phyloP scores from a whole-genome alignment of 2,329 filamentous ascomycete species.

The Cladophialophora psammophila region DNA sequence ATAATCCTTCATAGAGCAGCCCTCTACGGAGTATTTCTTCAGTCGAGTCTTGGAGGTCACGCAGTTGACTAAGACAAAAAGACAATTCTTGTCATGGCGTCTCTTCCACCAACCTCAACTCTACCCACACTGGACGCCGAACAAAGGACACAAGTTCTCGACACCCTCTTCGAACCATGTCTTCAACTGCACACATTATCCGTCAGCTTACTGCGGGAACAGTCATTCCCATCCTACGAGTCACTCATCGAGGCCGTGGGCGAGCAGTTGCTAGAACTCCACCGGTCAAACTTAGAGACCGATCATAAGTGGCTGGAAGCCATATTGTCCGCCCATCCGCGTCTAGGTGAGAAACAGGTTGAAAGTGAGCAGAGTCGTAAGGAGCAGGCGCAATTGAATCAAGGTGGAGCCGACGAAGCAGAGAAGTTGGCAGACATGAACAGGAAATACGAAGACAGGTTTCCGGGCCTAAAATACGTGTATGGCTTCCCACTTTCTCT shows the following conservation, averaged over 20 bases:
- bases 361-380: conserved; percentile 81
- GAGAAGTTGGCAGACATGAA: conserved; percentile 70
- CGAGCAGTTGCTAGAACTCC: conserved; percentile 67
- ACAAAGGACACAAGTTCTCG: conserved; percentile 35
- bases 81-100: conserved; percentile 24
- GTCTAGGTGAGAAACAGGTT: conserved; percentile 80
- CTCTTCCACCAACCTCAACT: conserved; percentile 57
- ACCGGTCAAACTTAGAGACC: conserved; percentile 57
- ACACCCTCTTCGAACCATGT: conserved; percentile 68
- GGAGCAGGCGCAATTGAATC: conserved; percentile 80
- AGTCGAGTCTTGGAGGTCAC: neutral
- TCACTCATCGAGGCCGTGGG: conserved; percentile 73
- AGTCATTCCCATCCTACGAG: conserved; percentile 70
- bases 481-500: conserved; percentile 44
- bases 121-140: conserved; percentile 32
- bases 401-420: conserved; percentile 58
- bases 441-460: conserved; percentile 76
- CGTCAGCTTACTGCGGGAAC: conserved; percentile 68
- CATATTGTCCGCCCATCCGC: conserved; percentile 82
- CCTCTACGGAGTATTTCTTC: neutral
- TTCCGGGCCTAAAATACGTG: conserved; percentile 85
- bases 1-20: neutral
- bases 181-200: conserved; percentile 75
- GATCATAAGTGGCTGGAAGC: conserved; percentile 68
- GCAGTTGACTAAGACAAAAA: neutral